Base-by-base conservation (phyloP, 805 yeast species). In the Jamesozyma rosinii region DNA sequence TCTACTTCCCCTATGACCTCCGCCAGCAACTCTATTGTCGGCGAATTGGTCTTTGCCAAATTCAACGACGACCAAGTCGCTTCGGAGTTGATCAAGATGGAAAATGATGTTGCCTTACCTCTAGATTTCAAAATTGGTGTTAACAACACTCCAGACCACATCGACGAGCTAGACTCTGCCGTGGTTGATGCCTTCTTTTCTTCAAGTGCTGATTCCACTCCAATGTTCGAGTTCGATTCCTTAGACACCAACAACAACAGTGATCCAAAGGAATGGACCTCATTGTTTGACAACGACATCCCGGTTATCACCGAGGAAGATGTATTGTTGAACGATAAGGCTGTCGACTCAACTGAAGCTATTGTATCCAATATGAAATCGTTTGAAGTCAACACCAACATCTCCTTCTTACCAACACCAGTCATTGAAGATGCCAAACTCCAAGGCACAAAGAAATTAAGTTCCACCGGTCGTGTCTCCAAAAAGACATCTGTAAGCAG, bases 111-210 rank as follows among this genome's bases (percentile, higher is more conserved):
- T 15, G 19, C 17, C 3, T 9, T 35, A 8, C 37, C 33, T n/a
- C 19, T 38, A 14, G 21, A 41, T n/a, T 38, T 42, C n/a, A 38
- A 37, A 13, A 19, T 45, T 20, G 42, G 18, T 34, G 41, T 44
- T 17, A 45, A 34, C 13, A 17, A 15, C 27, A 18, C 18, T 27
- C 5, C 6, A 24, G 10, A 15, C 14, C 20, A 17, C 13, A 21
- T 32, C 24, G 35, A 41, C 15, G 54, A 74, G 49, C 66, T 80
- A 53, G 75, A 72, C 50, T 68, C 79, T 53, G 81, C 84, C 44
- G 74, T 79, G 75, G 80, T 80, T 52, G 82, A 77, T 54, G 77
- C 77, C 15, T 55, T 65, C 35, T 65, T 68, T 47, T 58, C 64
- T 19, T 58, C 67, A 32, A 56, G 65, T 32, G 53, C 63, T 22